Evolutionary conservation across 139 green algal genomes (phyloP).

Genomic region (Chlamydomonas sp.): DNA sequence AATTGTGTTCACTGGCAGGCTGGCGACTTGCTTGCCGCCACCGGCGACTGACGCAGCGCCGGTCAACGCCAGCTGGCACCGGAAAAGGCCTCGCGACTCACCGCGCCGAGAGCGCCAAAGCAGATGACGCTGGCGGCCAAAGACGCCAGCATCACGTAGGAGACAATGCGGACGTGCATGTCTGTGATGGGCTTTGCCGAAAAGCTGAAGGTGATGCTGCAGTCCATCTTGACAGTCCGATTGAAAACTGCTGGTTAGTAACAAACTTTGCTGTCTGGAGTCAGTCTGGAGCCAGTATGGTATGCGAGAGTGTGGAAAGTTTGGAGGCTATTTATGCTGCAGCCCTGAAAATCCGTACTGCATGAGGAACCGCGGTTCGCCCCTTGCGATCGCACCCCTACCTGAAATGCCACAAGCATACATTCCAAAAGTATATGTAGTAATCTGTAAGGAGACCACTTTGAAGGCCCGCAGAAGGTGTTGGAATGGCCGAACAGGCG

Average conservation of each 20-base stretch:
- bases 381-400: no score
- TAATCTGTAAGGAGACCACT: background rate
- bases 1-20: no score
- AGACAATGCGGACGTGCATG: background rate
- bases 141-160: background rate
- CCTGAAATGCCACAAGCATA: no score
- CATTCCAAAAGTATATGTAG: no score
- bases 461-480: background rate
- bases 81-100: background rate
- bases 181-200: background rate
- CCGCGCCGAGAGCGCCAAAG: background rate
- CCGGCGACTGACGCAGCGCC: no score
- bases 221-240: background rate
- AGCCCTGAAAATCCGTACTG: no score
- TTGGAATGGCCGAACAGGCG: no score
- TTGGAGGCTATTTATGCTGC: no score
- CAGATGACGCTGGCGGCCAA: background rate
- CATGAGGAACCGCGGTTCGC: no score
- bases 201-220: background rate
- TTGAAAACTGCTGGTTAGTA: background rate
- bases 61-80: background rate
- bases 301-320: no score
- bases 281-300: no score
- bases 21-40: no score
- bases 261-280: background rate